phyloP scores from a whole-genome alignment of 2,329 filamentous ascomycete genomes.

The Colletotrichum neosansevieriae region DNA sequence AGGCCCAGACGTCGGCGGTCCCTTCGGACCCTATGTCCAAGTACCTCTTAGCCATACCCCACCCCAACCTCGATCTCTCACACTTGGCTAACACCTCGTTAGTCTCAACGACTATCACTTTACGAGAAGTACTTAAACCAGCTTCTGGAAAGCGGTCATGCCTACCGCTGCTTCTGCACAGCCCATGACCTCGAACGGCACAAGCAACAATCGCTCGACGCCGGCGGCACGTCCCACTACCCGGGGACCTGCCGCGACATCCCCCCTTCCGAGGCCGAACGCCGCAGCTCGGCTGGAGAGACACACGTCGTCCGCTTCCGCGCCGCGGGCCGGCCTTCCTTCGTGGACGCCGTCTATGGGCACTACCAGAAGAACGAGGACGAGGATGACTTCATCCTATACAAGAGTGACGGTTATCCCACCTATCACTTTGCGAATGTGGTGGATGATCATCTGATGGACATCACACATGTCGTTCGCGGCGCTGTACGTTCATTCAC shows the following conservation, averaged over 20 bases:
- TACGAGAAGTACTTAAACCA: slow-evolving; percentile 79
- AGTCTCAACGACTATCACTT: slow-evolving; percentile 82
- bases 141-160: slow-evolving; percentile 77
- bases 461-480: slow-evolving; percentile 94
- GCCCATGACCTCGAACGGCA: slow-evolving; percentile 76
- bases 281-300: slow-evolving; percentile 76
- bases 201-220: slow-evolving; percentile 71
- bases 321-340: slow-evolving; percentile 66
- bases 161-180: slow-evolving; percentile 95
- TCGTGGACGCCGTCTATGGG: slow-evolving; percentile 86
- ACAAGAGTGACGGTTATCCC: slow-evolving; percentile 92
- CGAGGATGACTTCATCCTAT: slow-evolving; percentile 86
- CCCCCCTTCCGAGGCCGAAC: slow-evolving; percentile 74
- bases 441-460: slow-evolving; percentile 94
- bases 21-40: slow-evolving; percentile 88
- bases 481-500: slow-evolving; percentile 70
- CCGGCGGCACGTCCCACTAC: slow-evolving; percentile 59
- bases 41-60: slow-evolving; percentile 55
- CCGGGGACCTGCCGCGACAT: slow-evolving; percentile 79
- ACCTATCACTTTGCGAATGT: slow-evolving; percentile 99
- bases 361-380: slow-evolving; percentile 65
- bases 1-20: slow-evolving; percentile 86
- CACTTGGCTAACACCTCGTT: slow-evolving; percentile 6
- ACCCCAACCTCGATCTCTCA: neutral
- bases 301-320: slow-evolving; percentile 82